A percentile compares a stretch with the other conserved stretches of the same genome.
These are phyloP conservation scores for Phialocephala sp. DNA, from an alignment of 2,329 filamentous ascomycete species.

Conservation along the genomic window DNA sequence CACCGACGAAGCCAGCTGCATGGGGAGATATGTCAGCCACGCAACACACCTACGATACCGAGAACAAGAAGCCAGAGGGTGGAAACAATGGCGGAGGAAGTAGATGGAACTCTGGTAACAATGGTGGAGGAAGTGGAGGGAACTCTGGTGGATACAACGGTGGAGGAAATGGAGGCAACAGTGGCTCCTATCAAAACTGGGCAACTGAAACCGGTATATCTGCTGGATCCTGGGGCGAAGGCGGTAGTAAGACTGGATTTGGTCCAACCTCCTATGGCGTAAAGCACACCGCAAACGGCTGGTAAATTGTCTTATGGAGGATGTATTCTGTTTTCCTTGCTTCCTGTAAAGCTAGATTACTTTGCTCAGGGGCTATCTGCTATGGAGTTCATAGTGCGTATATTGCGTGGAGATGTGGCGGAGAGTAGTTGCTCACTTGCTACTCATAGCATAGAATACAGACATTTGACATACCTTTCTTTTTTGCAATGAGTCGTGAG, in stretches of 20 bases:
- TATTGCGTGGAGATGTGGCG: neutral
- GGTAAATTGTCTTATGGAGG: neutral
- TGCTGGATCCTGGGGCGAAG: neutral
- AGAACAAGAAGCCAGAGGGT: neutral
- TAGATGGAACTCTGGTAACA: constrained; percentile 4
- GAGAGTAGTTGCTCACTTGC: neutral
- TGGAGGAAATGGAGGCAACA: neutral
- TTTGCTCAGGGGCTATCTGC: neutral
- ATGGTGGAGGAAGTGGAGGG: constrained; percentile 2
- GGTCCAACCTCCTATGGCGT: neutral
- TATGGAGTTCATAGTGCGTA: neutral
- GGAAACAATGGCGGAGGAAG: neutral
- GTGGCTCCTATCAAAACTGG: neutral
- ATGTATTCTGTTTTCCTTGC: neutral
- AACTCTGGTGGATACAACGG: neutral
- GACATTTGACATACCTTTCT: neutral
- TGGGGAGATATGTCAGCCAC: constrained; percentile 30
- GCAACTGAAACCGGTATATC: neutral
- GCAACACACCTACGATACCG: constrained; percentile 13
- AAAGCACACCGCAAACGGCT: neutral
- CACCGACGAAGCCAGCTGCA: constrained; percentile 19
- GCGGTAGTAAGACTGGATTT: neutral
- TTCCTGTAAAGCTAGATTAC: neutral
- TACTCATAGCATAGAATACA: neutral
- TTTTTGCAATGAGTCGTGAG: neutral